These are phyloP conservation scores for Hymenoscyphus repandus DNA, from an alignment of 2,329 filamentous ascomycete species.

Conservation along the genomic window DNA sequence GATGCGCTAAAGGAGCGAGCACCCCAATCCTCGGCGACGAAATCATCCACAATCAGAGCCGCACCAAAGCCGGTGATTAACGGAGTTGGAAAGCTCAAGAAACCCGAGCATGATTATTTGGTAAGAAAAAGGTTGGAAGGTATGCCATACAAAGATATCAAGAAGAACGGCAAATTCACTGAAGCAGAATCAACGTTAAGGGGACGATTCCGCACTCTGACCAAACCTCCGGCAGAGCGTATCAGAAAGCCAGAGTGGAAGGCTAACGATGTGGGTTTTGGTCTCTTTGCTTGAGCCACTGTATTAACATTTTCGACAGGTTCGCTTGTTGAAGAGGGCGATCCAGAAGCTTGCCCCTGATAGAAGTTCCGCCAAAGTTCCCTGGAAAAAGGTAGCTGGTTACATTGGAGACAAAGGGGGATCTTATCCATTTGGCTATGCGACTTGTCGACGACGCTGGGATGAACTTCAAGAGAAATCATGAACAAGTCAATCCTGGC, in stretches of 20 bases:
- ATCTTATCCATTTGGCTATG: slow-evolving; percentile 53
- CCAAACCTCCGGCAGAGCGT: slow-evolving; percentile 55
- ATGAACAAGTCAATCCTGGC: background rate
- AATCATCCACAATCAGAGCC: background rate
- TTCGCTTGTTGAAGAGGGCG: slow-evolving; percentile 40
- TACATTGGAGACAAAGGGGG: slow-evolving; percentile 48
- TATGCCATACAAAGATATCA: slow-evolving; percentile 62
- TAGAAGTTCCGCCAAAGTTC: slow-evolving; percentile 34
- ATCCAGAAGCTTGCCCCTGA: slow-evolving; percentile 34
- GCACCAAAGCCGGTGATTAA: slow-evolving; percentile 1
- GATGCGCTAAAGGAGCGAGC: background rate
- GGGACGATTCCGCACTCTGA: slow-evolving; percentile 61
- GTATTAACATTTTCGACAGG: slow-evolving; percentile 29
- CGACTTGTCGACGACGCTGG: slow-evolving; percentile 55
- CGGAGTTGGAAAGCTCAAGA: slow-evolving; percentile 20
- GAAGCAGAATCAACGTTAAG: slow-evolving; percentile 70
- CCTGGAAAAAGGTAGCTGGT: slow-evolving; percentile 53
- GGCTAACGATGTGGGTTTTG: slow-evolving; percentile 53
- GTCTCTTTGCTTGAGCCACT: background rate
- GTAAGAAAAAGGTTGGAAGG: slow-evolving; percentile 49
- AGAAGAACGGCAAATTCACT: slow-evolving; percentile 44
- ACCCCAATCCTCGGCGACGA: background rate
- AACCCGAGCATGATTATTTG: slow-evolving; percentile 44
- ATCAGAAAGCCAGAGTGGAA: slow-evolving; percentile 63
- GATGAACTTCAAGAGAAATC: slow-evolving; percentile 33